Evolutionary conservation across 176 grass and related monocot genomes (phyloP), one percentile per base, ranked within the genome.

Genomic region (Ensete glaucum): DNA sequence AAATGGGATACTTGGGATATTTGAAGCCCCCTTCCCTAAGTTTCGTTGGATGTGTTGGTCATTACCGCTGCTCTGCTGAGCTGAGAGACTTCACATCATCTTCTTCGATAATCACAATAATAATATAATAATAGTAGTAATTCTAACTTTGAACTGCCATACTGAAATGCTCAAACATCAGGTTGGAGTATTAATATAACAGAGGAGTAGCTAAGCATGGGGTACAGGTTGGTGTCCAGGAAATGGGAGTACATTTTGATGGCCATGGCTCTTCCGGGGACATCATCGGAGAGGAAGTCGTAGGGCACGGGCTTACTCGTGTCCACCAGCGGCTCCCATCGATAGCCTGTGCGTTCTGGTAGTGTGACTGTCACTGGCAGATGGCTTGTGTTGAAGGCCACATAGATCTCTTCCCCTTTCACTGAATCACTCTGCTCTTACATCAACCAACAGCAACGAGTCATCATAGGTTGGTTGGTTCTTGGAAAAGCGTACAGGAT

Each of bases 321-420:
- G 81, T 98, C 95, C 49, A 94, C 95, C 66, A 91, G 75, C 0
- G 82, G 90, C 26, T 91, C 95, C 95, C 95, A 98, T 29, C 60
- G 72, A 29, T 74, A 89, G 9, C 90, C 95, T 34, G 80, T 60
- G 60, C 88, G 86, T 19, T 85, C 80, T 1, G 88, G 95, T 14
- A 98, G 90, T 62, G 55, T 76, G 2, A 91, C 82, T 0, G 77
- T 76, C 13, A 80, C 84, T 0, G 90, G 76, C 50, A 91, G 66
- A 76, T 98, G 95, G 82, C 88, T 91, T 56, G 88, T 52, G 76
- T 93, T 91, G 90, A 98, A 98, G 22, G 88, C 95, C 57, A 98
- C 95, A 3, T 91, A 98, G 64, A 98, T 91, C 78, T 98, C 90
- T 2, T 25, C 24, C 24, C 80, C 82, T 76, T 86, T 79, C 26